Conservation (phyloP, 2,329 filamentous ascomycete species). For the Lachnellula cervina region DNA sequence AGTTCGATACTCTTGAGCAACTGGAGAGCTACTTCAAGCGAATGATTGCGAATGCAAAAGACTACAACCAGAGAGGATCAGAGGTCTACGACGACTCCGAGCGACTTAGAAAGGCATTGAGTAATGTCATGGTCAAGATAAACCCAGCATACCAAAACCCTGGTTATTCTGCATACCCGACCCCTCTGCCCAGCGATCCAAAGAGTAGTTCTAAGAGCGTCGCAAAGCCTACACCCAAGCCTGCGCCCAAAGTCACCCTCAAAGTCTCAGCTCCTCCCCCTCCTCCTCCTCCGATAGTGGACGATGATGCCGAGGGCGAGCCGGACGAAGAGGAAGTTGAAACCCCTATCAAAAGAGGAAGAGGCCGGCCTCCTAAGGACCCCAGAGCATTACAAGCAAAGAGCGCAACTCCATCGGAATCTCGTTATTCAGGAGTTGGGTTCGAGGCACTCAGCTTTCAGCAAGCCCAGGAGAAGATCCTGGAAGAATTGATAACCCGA, state of each 20-base stretch:
- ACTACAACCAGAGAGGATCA: conserved; percentile 71
- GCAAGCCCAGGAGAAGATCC: conserved; percentile 79
- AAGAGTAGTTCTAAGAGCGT: conserved; percentile 15
- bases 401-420: conserved; percentile 40
- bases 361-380: conserved; percentile 25
- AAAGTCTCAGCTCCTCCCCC: neutral
- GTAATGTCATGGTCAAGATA: conserved; percentile 80
- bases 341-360: conserved; percentile 15
- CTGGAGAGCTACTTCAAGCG: conserved; percentile 84
- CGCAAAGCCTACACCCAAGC: neutral
- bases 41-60: conserved; percentile 82
- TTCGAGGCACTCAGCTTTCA: conserved; percentile 75
- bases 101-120: conserved; percentile 77
- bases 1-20: conserved; percentile 66
- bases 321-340: conserved; percentile 29
- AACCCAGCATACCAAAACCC: conserved; percentile 75
- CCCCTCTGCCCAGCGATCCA: conserved; percentile 57
- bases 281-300: conserved; percentile 17
- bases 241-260: neutral
- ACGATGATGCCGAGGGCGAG: conserved; percentile 32
- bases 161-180: conserved; percentile 66
- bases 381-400: conserved; percentile 30
- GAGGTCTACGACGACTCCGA: conserved; percentile 78
- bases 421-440: conserved; percentile 50
- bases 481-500: conserved; percentile 66